A percentile compares a stretch with the other conserved stretches of the same genome.
phyloP scores from a whole-genome alignment of 345 rosid species.

The Triadica sebifera region DNA sequence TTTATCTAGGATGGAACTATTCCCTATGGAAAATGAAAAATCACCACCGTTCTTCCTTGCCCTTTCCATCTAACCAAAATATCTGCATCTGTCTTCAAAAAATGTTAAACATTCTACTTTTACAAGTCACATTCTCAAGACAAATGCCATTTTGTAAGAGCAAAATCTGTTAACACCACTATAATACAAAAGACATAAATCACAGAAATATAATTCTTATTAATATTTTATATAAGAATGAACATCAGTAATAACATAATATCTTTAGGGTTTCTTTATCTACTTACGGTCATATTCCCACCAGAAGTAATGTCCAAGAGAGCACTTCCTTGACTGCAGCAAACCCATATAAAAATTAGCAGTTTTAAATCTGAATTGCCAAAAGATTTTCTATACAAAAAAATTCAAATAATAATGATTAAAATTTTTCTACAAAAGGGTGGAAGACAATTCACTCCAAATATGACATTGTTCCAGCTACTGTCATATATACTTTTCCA shows the following conservation, averaged over 20 bases:
- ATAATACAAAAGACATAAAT: background rate
- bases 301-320: slow-evolving; percentile 66
- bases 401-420: background rate
- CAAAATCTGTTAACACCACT: background rate
- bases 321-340: slow-evolving; percentile 76
- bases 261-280: background rate
- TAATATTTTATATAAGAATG: slow-evolving; percentile 1
- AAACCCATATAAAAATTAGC: slow-evolving; percentile 20
- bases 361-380: slow-evolving; percentile 12
- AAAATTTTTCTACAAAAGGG: background rate
- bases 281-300: slow-evolving; percentile 75
- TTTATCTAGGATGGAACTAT: background rate
- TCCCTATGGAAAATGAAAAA: background rate
- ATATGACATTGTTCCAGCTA: background rate
- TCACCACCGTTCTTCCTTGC: background rate
- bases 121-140: background rate
- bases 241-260: background rate
- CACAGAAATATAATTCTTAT: background rate
- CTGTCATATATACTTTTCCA: background rate
- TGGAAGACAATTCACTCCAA: background rate
- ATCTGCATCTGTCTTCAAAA: background rate
- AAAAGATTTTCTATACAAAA: background rate
- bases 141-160: background rate
- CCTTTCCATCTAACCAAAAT: background rate
- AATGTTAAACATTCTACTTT: background rate